Evolutionary conservation across 2,329 filamentous ascomycete genomes (phyloP).

Genomic region (Pseudofabraea citricarpa): DNA sequence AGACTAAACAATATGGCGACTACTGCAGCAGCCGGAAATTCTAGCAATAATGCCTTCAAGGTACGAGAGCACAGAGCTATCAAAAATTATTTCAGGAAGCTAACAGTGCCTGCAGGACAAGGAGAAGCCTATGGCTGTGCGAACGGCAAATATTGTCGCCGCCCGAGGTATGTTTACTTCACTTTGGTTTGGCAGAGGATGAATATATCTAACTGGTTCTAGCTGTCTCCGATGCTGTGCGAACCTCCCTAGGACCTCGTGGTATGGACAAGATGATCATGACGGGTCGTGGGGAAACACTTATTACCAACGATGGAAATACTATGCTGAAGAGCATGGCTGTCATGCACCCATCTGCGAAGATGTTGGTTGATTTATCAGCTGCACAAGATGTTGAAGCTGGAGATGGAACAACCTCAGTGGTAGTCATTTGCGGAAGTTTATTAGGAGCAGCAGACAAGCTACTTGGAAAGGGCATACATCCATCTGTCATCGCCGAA

Average conservation of each 20-base stretch:
- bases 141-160: slow-evolving; percentile 93
- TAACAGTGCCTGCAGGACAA: slow-evolving; percentile 56
- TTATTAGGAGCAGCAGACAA: slow-evolving; percentile 90
- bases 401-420: slow-evolving; percentile 95
- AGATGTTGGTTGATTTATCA: slow-evolving; percentile 97
- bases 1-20: slow-evolving; percentile 47
- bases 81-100: slow-evolving; percentile 14
- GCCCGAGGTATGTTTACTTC: slow-evolving; percentile 68
- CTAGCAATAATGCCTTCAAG: slow-evolving; percentile 63
- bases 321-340: slow-evolving; percentile 99
- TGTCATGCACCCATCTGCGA: slow-evolving; percentile 98
- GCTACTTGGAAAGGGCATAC: slow-evolving; percentile 86
- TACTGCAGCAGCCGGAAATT: slow-evolving; percentile 30
- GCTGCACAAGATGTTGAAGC: slow-evolving; percentile 98
- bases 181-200: no score
- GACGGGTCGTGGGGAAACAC: slow-evolving; percentile 68
- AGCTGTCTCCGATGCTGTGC: slow-evolving; percentile 96
- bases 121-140: slow-evolving; percentile 97
- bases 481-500: slow-evolving; percentile 96
- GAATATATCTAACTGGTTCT: slow-evolving; percentile 22
- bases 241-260: slow-evolving; percentile 91
- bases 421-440: slow-evolving; percentile 96
- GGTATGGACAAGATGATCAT: slow-evolving; percentile 70
- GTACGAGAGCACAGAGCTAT: slow-evolving; percentile 32
- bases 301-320: slow-evolving; percentile 99